phyloP scores from a whole-genome alignment of 306 rosid species.

The Vigna nakashimae region DNA sequence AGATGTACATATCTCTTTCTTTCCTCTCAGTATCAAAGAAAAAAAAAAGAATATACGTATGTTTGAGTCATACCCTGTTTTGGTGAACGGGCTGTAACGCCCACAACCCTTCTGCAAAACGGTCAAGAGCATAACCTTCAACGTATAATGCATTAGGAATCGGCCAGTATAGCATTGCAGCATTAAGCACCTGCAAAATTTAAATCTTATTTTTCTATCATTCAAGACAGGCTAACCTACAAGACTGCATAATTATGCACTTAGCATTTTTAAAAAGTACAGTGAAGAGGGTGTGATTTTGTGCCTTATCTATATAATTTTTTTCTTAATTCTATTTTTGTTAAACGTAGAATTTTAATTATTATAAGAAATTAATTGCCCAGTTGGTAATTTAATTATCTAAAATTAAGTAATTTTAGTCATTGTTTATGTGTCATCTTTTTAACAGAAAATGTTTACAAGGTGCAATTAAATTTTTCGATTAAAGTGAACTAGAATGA shows the following conservation, averaged over 20 bases:
- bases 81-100: constrained; percentile 89
- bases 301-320: too few species aligned
- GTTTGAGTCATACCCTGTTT: constrained; percentile 61
- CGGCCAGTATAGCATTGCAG: constrained; percentile 96
- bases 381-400: too few species aligned
- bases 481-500: too few species aligned
- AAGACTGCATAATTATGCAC: not conserved
- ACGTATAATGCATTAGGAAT: constrained; percentile 80
- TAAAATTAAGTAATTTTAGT: too few species aligned
- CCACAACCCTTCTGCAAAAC: constrained; percentile 90
- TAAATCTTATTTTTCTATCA: constrained; percentile 19
- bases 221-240: not conserved
- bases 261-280: not conserved
- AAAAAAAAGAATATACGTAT: not conserved
- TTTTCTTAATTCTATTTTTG: too few species aligned
- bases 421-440: too few species aligned
- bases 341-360: too few species aligned
- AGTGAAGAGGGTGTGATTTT: not conserved
- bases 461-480: too few species aligned
- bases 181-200: constrained; percentile 80
- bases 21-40: too few species aligned
- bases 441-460: too few species aligned
- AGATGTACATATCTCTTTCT: not conserved
- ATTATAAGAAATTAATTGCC: too few species aligned
- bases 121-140: constrained; percentile 93